Evolutionary conservation across 1,284 basidiomycete species (phyloP).

Genomic region (Vanrija pseudolonga): DNA sequence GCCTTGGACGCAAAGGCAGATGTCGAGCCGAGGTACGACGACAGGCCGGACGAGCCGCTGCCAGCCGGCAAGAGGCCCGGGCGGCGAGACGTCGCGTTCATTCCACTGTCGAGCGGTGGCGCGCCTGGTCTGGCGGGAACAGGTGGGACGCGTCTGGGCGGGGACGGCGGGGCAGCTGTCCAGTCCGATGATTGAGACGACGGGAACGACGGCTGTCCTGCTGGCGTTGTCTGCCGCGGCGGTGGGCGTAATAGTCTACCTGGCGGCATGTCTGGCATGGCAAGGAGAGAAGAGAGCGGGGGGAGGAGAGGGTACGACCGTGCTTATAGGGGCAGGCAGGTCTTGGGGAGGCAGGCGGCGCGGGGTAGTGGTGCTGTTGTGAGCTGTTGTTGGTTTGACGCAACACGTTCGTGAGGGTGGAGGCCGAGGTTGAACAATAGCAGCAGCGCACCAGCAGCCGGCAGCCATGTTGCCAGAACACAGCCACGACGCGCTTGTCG

Average conservation of each 20-base stretch:
- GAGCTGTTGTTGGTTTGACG: no score
- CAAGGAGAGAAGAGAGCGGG: background rate
- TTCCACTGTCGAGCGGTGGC: background rate
- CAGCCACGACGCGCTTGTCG: no score
- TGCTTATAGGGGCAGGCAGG: no score
- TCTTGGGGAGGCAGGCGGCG: no score
- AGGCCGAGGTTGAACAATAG: no score
- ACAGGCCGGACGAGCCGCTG: background rate
- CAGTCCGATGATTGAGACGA: background rate
- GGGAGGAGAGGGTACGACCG: no score
- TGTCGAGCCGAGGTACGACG: slow-evolving; percentile 5
- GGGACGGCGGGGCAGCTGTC: background rate
- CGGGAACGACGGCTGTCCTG: background rate
- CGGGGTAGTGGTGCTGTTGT: no score
- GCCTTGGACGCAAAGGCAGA: slow-evolving; percentile 12
- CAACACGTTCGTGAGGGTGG: no score
- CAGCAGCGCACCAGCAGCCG: no score
- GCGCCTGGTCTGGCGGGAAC: background rate
- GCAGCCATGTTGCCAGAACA: no score
- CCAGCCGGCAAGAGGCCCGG: background rate
- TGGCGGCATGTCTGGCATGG: slow-evolving; percentile 10
- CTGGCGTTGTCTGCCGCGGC: background rate
- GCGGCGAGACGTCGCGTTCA: background rate
- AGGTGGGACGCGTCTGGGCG: background rate
- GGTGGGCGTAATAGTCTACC: background rate